A percentile compares a stretch with the other conserved stretches of the same genome.
Evolutionary conservation across 768 basidiomycete species (phyloP).

Genomic region (Suillus lakei): DNA sequence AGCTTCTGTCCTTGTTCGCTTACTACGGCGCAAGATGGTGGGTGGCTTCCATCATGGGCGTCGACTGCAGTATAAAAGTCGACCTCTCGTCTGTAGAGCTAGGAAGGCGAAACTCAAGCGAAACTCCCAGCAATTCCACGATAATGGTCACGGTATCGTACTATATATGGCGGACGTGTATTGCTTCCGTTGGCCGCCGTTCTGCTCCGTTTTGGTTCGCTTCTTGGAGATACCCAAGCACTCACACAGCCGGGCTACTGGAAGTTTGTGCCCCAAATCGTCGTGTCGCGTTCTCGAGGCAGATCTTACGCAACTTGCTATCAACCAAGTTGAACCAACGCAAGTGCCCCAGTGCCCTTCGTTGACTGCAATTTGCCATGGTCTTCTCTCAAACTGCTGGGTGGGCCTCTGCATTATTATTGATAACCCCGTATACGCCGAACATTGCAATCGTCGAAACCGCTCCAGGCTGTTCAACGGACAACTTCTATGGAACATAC

Average conservation of each 20-base stretch:
- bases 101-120: background rate
- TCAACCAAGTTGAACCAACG: background rate
- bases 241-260: background rate
- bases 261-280: background rate
- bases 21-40: background rate
- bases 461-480: constrained; percentile 47
- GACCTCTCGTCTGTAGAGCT: background rate
- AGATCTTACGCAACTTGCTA: background rate
- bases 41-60: background rate
- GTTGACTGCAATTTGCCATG: background rate
- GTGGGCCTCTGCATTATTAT: constrained; percentile 11
- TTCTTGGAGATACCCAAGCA: background rate
- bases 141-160: background rate
- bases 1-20: background rate
- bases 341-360: background rate
- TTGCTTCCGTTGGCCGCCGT: background rate
- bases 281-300: background rate
- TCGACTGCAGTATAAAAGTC: background rate
- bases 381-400: background rate
- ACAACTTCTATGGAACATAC: constrained; percentile 61
- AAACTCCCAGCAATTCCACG: background rate
- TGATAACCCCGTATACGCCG: constrained; percentile 25
- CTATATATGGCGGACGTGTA: background rate
- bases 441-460: constrained; percentile 17
- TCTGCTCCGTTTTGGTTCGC: background rate